These are phyloP conservation scores for Aspergillus panamensis DNA, from an alignment of 495 filamentous ascomycete genomes.

Conservation along the genomic window DNA sequence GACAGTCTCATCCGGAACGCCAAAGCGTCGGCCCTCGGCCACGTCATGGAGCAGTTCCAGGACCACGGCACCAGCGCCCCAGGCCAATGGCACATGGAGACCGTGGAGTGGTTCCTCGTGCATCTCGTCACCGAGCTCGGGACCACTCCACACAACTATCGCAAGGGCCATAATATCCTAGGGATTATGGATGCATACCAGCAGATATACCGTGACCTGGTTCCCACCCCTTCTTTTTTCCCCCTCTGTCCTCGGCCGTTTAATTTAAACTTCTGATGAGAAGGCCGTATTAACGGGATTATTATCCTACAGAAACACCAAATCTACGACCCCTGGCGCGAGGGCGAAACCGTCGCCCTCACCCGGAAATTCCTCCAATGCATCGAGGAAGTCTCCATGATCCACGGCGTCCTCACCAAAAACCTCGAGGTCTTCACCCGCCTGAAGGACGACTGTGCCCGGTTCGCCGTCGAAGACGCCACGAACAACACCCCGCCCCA, in stretches of 20 bases:
- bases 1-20: not conserved
- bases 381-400: not conserved
- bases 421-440: not conserved
- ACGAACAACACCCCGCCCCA: not conserved
- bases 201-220: not conserved
- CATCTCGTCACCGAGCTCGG: not conserved
- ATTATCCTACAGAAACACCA: not conserved
- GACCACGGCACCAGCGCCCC: not conserved
- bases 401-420: not conserved
- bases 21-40: not conserved
- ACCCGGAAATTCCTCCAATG: not conserved
- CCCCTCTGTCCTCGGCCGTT: not conserved
- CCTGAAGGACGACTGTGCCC: not conserved
- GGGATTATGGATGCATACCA: not conserved
- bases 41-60: not conserved
- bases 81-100: not conserved
- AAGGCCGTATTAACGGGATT: not conserved
- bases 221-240: not conserved
- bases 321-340: conserved; percentile 3
- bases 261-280: no score
- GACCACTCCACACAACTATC: not conserved
- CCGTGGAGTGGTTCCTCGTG: not conserved
- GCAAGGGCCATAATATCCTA: not conserved
- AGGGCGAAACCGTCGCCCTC: not conserved
- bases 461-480: not conserved